Percentiles rank a stretch among this genome's conserved stretches.
phyloP scores from a whole-genome alignment of 129 eudicot genomes.

The Helianthus tuberosus region DNA sequence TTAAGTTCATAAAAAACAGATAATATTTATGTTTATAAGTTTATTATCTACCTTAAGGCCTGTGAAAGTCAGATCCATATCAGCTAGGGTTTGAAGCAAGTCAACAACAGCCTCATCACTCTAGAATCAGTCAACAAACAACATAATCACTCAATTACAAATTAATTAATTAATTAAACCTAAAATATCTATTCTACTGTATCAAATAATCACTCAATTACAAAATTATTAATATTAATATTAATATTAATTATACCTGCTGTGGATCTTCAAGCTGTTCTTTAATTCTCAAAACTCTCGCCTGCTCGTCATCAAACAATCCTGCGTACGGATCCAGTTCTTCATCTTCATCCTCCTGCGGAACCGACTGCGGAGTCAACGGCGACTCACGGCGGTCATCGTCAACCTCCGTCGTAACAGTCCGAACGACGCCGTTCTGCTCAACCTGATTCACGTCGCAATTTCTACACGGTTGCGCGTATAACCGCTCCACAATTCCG shows the following conservation, averaged over 20 bases:
- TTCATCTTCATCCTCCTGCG: conserved; percentile 12
- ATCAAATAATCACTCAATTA: neutral
- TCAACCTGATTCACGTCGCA: conserved; percentile 25
- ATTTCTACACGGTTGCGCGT: conserved; percentile 44
- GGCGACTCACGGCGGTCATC: conserved; percentile 39
- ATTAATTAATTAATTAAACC: neutral
- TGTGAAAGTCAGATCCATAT: conserved; percentile 85
- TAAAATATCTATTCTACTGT: too few species aligned
- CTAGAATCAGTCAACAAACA: conserved; percentile 27
- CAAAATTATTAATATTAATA: neutral
- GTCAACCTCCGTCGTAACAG: neutral
- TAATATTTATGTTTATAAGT: neutral
- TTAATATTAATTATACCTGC: conserved; percentile 41
- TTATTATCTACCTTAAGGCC: conserved; percentile 61
- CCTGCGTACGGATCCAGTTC: conserved; percentile 66
- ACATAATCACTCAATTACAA: neutral
- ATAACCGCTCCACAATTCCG: conserved; percentile 58
- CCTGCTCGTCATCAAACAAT: conserved; percentile 72
- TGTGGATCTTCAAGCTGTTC: conserved; percentile 84
- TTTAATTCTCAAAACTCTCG: conserved; percentile 55
- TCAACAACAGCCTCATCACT: conserved; percentile 65
- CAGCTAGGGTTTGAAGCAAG: conserved; percentile 84
- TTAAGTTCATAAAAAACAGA: neutral
- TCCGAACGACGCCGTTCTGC: neutral
- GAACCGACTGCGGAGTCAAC: conserved; percentile 48